Evolutionary conservation across 352 stramenopile species (phyloP), one percentile per base, ranked within the genome.

Genomic region (Pythium aphanidermatum): DNA sequence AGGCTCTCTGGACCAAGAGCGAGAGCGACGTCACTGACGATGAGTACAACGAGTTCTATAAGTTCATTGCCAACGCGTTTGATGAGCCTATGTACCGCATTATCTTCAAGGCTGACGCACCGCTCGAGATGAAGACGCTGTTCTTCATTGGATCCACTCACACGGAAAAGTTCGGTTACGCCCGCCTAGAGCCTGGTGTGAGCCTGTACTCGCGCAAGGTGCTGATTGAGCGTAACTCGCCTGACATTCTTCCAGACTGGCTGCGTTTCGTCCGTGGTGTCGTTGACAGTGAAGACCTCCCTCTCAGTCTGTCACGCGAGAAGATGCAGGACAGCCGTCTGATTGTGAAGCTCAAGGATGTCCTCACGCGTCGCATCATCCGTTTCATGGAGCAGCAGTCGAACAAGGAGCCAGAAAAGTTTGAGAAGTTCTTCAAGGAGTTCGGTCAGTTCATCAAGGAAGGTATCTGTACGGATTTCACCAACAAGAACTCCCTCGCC

Each of bases 131-230:
- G 24, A 98, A 99, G 68, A 91, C 92, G 13, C 72, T 99, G 2
- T 96, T 99, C 52, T 99, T 98, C 68, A 94, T 99, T 32, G 95
- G 95, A 16, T 95, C 75, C 33, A 96, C 95, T 38, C 95, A 99
- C 78, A 94, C 90, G 14, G 96, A 99, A 56, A 98, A 98, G 75
- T 98, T 98, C 54, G 95, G 95, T 27, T 87, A 94, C 46, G 89
- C 83, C 31, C 82, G 95, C 28, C 87, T 99, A 60, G 93, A 99
- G 52, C 92, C 95, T 5, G 96, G 96, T 35, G 95, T 99, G 26
- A 97, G 86, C 28, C 72, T 99, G 4, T 99, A 99, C 72, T 98
- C 79, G 48, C 92, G 96, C 46, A 99, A 99, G 76, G 93, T 99
- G 41, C 76, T 99, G 26, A 99, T 99, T 60, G 97, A 99, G 73